phyloP scores from a whole-genome alignment of 805 yeast genomes.

The Ogataea wickerhamii region DNA sequence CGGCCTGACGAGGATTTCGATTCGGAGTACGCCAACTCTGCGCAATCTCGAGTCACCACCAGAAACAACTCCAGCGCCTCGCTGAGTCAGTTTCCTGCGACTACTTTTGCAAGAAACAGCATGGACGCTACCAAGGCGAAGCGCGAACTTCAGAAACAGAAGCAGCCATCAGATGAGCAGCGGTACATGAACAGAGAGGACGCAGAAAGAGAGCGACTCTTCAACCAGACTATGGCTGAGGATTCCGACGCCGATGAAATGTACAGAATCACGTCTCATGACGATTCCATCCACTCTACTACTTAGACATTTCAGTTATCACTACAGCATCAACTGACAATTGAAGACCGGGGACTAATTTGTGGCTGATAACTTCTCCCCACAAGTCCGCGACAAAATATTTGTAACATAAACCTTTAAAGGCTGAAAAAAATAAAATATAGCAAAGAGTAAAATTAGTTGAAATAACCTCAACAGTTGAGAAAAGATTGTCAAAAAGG shows the following conservation, averaged over 20 bases:
- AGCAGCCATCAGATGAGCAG: slow-evolving; percentile 4
- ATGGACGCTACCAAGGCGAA: slow-evolving; percentile 21
- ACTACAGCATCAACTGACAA: too few species aligned
- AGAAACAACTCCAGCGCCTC: slow-evolving; percentile 13
- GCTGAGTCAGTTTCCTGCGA: slow-evolving; percentile 12
- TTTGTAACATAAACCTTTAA: too few species aligned
- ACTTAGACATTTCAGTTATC: too few species aligned
- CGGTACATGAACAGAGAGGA: slow-evolving; percentile 28
- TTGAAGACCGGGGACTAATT: too few species aligned
- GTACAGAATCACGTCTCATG: slow-evolving; percentile 23
- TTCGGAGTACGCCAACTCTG: slow-evolving; percentile 14
- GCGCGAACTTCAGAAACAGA: slow-evolving; percentile 1
- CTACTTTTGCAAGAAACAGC: slow-evolving; percentile 22
- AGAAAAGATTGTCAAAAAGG: too few species aligned
- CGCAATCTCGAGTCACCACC: slow-evolving; percentile 12
- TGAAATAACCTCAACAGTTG: too few species aligned
- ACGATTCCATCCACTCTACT: too few species aligned
- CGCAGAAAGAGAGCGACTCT: slow-evolving; percentile 39
- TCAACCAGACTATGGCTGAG: slow-evolving; percentile 35
- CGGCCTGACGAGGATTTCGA: slow-evolving; percentile 38
- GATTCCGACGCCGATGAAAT: slow-evolving; percentile 22
- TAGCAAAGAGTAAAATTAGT: too few species aligned
- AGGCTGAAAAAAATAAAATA: too few species aligned
- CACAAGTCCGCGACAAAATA: too few species aligned
- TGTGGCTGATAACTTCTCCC: too few species aligned